phyloP scores from a whole-genome alignment of 1,139 yeast genomes.

The Suhomyces bribrorum region DNA sequence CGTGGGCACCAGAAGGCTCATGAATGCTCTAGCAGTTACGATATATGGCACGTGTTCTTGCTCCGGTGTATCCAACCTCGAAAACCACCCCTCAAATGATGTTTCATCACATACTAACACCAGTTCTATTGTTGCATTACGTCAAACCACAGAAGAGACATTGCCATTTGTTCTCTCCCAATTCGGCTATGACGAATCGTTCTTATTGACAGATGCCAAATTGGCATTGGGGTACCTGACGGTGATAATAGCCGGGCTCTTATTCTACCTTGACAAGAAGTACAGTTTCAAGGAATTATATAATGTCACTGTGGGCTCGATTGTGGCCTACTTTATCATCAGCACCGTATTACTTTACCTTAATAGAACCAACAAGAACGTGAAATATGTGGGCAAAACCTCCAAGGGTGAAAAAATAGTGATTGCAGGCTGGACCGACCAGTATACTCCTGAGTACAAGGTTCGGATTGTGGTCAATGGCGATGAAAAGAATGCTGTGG shows the following conservation, averaged over 20 bases:
- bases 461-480: slow-evolving; percentile 33
- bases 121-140: slow-evolving; percentile 48
- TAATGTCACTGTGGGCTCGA: slow-evolving; percentile 32
- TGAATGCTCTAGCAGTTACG: too few relatives aligned
- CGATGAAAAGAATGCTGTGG: slow-evolving; percentile 20
- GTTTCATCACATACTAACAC: slow-evolving; percentile 8
- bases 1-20: too few relatives aligned
- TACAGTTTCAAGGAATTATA: slow-evolving; percentile 43
- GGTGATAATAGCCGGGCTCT: slow-evolving; percentile 63
- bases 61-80: too few relatives aligned
- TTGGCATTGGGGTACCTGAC: slow-evolving; percentile 69
- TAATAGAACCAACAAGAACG: slow-evolving; percentile 53
- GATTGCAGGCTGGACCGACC: slow-evolving; percentile 40
- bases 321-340: slow-evolving; percentile 57
- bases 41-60: too few relatives aligned
- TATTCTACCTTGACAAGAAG: slow-evolving; percentile 69
- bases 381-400: slow-evolving; percentile 58
- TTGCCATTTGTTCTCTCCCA: slow-evolving; percentile 47
- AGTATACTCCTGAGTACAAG: slow-evolving; percentile 47
- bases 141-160: slow-evolving; percentile 52
- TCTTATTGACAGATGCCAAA: slow-evolving; percentile 58
- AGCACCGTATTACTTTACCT: slow-evolving; percentile 52
- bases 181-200: slow-evolving; percentile 66
- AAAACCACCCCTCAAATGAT: too few relatives aligned
- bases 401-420: slow-evolving; percentile 37